These are phyloP conservation scores for Westerdykella ornata DNA, from an alignment of 2,329 filamentous ascomycete genomes.

Conservation along the genomic window DNA sequence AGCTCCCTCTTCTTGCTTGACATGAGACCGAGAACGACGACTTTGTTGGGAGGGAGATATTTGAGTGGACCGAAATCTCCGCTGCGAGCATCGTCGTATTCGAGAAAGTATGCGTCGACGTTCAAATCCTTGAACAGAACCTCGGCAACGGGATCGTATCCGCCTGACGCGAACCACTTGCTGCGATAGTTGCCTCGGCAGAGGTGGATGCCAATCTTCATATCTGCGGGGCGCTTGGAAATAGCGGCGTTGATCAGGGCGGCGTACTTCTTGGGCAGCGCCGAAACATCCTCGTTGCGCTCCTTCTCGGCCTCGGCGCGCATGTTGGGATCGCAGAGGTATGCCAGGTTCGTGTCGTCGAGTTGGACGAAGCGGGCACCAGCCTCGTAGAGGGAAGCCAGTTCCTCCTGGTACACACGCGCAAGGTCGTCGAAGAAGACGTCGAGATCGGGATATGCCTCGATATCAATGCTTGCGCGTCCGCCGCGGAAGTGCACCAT, in stretches of 20 bases:
- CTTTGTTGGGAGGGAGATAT: conserved; percentile 50
- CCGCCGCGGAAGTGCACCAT: conserved; percentile 56
- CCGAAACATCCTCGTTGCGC: conserved; percentile 47
- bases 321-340: conserved; percentile 53
- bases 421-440: conserved; percentile 52
- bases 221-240: conserved; percentile 47
- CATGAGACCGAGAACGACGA: conserved; percentile 52
- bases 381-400: conserved; percentile 48
- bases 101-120: conserved; percentile 55
- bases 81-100: conserved; percentile 52
- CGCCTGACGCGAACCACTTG: conserved; percentile 53
- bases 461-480: conserved; percentile 47
- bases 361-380: conserved; percentile 53
- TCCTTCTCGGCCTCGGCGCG: conserved; percentile 45
- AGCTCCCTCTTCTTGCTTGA: conserved; percentile 53
- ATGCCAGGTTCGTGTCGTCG: conserved; percentile 55
- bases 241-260: conserved; percentile 51
- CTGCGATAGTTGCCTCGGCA: conserved; percentile 53
- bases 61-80: conserved; percentile 52
- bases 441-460: conserved; percentile 50
- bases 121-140: conserved; percentile 52
- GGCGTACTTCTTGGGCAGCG: conserved; percentile 48
- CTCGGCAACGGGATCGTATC: conserved; percentile 54
- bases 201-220: conserved; percentile 53
- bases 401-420: conserved; percentile 50